Base-by-base conservation (phyloP, 805 yeast species). In the Wickerhamiella brachini region DNA sequence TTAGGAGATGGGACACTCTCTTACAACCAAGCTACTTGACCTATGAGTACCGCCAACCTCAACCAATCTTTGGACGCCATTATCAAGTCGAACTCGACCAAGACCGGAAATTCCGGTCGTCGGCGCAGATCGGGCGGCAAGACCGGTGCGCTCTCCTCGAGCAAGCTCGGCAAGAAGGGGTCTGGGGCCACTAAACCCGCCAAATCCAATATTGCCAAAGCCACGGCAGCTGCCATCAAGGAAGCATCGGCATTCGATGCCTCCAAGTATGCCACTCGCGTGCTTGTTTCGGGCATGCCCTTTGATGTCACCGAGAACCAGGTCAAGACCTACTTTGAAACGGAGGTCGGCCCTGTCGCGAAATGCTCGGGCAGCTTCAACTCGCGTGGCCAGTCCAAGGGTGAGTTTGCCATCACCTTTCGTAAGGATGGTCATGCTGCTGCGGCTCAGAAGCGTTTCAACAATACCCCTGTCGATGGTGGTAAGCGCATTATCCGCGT, bases 1-100 rank as follows among this genome's bases (percentile, higher is more conserved):
- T 24, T 24, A 5, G 8, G 8, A 24, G 8, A 24, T 29, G 12
- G 12, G 34, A 15, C 34, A 12, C 34, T 9, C 34, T 12, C 34
- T 29, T 12, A 29, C 34, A 29, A 29, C 34, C 15, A 29, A 29
- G 12, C 29, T 22, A 17, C 31, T 20, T 41, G 39, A 37, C 45
- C 45, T 41, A 47, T 41, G n/a, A 38, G 38, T 20, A 83, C 94
- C 67, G 76, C 83, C 57, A 76, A 83, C 62, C 78, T 89, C 71
- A 96, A 89, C 71, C 83, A 85, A 73, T 85, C 96, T 47, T 79
- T 89, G 65, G 97, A 89, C 72, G 95, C 88, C 62, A 89, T 89
- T 67, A 84, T 89, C 65, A 6, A 29, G 34, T 37, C 41, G 41
- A 6, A 7, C 2, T n/a, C 41, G 6, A 46, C 50, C 18, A 52